Evolutionary conservation across 2,329 filamentous ascomycete genomes (phyloP).

Genomic region (Scortechinia acanthostroma): DNA sequence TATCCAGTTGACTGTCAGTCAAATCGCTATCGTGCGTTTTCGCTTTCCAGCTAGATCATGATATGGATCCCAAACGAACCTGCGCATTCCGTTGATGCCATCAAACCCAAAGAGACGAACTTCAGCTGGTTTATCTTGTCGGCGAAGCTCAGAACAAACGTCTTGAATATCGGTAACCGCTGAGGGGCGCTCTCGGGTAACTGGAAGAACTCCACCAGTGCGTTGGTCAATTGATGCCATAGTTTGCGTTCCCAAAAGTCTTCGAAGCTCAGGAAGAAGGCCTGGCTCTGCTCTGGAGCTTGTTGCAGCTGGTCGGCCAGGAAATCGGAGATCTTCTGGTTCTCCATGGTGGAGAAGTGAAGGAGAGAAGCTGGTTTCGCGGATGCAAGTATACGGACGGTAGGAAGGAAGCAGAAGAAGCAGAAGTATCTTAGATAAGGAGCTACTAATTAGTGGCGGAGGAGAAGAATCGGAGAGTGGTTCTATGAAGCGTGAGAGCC

Average conservation of each 20-base stretch:
- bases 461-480: neutral
- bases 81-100: conserved; percentile 77
- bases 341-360: conserved; percentile 54
- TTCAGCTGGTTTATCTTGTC: conserved; percentile 99
- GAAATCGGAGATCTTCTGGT: conserved; percentile 84
- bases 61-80: conserved; percentile 36
- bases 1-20: neutral
- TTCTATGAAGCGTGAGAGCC: no score
- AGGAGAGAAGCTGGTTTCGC: conserved; percentile 2
- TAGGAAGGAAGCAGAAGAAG: no score
- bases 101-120: conserved; percentile 83
- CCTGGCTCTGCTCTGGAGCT: conserved; percentile 80
- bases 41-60: neutral
- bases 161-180: conserved; percentile 84
- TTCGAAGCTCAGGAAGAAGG: conserved; percentile 84
- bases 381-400: neutral
- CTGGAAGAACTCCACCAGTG: conserved; percentile 81
- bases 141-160: conserved; percentile 90
- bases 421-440: neutral
- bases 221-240: conserved; percentile 96
- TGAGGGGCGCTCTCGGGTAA: conserved; percentile 73
- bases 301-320: conserved; percentile 82
- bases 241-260: conserved; percentile 97
- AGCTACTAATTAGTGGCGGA: neutral
- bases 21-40: neutral